phyloP scores from a whole-genome alignment of 75 land plant species.

The Cunninghamia lanceolata region DNA sequence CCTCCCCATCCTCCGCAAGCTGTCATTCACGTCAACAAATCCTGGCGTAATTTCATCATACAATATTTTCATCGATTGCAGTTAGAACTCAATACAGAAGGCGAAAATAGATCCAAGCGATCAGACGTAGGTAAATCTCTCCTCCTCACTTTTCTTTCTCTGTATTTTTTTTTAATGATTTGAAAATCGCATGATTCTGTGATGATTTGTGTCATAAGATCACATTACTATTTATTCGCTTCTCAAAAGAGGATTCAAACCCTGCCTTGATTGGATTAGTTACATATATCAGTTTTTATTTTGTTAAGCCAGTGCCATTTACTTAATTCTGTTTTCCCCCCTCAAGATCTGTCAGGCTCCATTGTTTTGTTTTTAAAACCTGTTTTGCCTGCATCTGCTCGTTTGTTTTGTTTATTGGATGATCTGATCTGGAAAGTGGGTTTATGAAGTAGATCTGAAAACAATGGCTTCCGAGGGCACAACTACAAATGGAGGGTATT shows the following conservation, averaged over 20 bases:
- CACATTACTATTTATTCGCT: not conserved
- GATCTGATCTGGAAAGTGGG: not conserved
- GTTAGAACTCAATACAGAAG: too few relatives aligned
- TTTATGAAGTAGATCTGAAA: not conserved
- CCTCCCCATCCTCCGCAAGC: too few relatives aligned
- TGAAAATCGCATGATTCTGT: too few relatives aligned
- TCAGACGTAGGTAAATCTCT: too few relatives aligned
- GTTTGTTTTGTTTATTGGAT: not conserved
- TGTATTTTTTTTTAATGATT: too few relatives aligned
- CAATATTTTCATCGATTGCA: too few relatives aligned
- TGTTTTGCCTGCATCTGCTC: not conserved
- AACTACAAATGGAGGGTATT: slow-evolving; percentile 1
- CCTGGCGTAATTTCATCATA: too few relatives aligned
- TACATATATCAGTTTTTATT: not conserved
- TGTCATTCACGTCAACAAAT: too few relatives aligned
- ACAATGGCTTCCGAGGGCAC: slow-evolving; percentile 4
- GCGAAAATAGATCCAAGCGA: too few relatives aligned
- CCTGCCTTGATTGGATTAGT: not conserved
- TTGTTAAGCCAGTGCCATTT: not conserved
- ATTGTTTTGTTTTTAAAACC: not conserved
- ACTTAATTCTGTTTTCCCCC: not conserved
- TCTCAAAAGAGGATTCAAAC: not conserved
- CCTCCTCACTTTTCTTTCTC: too few relatives aligned
- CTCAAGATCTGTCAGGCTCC: not conserved
- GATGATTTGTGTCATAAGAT: too few relatives aligned